Evolutionary conservation across 2,329 filamentous ascomycete species (phyloP).

Genomic region (Rhynchosporium graminicola): DNA sequence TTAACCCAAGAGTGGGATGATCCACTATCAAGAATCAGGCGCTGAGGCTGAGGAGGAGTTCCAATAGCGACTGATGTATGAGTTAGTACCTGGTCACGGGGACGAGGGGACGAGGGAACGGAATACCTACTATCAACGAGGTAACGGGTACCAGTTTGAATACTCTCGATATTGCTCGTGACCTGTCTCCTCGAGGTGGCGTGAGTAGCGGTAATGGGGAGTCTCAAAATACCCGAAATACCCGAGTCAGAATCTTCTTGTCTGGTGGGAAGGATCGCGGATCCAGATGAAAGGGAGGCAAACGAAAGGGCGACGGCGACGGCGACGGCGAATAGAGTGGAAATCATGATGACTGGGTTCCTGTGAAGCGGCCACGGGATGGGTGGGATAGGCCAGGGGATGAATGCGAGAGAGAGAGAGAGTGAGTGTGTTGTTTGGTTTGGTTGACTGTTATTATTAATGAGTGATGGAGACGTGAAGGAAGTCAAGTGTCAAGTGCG

Average conservation of each 20-base stretch:
- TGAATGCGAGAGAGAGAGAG: conserved; percentile 1
- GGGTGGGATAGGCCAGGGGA: neutral
- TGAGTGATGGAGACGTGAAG: too few relatives aligned
- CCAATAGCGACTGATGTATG: conserved; percentile 19
- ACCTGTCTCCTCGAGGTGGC: conserved; percentile 13
- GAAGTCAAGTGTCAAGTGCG: too few relatives aligned
- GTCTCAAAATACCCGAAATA: conserved; percentile 18
- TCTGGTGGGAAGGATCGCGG: conserved; percentile 10
- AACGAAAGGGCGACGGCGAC: conserved; percentile 2
- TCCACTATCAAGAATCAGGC: conserved; percentile 21
- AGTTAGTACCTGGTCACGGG: neutral
- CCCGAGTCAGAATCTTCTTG: conserved; percentile 1
- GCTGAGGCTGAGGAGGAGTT: conserved; percentile 17
- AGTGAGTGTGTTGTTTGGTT: neutral
- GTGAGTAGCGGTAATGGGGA: conserved; percentile 16
- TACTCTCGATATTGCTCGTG: conserved; percentile 13
- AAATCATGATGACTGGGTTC: conserved; percentile 18
- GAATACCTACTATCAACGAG: conserved; percentile 20
- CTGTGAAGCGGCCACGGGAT: neutral
- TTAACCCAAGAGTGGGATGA: conserved; percentile 25
- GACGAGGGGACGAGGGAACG: too few relatives aligned
- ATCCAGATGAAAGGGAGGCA: conserved; percentile 15
- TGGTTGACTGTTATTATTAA: too few relatives aligned
- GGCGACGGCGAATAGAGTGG: conserved; percentile 19
- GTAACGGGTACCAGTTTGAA: conserved; percentile 21